Base-by-base conservation (phyloP, 75 land plant genomes). In the Cryptomeria japonica region DNA sequence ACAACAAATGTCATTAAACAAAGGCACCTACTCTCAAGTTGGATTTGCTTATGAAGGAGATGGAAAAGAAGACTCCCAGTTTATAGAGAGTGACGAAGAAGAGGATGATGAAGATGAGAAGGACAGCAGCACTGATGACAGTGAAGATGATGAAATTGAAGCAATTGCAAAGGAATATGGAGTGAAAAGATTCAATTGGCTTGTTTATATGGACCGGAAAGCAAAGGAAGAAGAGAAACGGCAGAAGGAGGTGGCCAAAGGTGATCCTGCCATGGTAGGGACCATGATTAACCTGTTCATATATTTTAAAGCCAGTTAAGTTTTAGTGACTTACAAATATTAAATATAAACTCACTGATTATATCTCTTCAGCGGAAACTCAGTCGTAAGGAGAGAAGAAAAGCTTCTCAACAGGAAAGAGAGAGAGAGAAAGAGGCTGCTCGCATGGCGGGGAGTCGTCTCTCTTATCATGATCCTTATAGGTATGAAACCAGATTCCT, bases 361-460 rank as follows among this genome's bases (percentile, higher is more conserved):
- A 86, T 76, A 53, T 42, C 88, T n/a, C 86, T 89, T 38, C 90
- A 96, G 99, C 91, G 96, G 86, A 98, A 98, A 85, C 89, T 98
- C 61, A 98, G 99, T 85, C 94, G 99, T 55, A 98, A 97, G 88
- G 99, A 98, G 86, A 93, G 99, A 87, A 93, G 99, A 68, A 97
- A 97, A 85, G 97, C 90, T 70, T 97, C 99, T 87, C 99, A 97
- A 86, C 93, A 96, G 51, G 99, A 95, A 93, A 92, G 99, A 79
- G 99, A 98, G 79, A 92, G 92, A 86, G 99, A 97, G 85, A 97
- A 96, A 82, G 99, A 98, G 88, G 94, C 95, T 87, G 89, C 96
- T 46, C 92, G 99, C n/a, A 14, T 87, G 46, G 75, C 88, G 64
- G 96, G 93, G 85, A 88, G 87, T n/a, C 87, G 96, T 19, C 79